A percentile compares a stretch with the other conserved stretches of the same genome.
phyloP scores from a whole-genome alignment of 2,329 filamentous ascomycete genomes.

The Elsinoe batatas region DNA sequence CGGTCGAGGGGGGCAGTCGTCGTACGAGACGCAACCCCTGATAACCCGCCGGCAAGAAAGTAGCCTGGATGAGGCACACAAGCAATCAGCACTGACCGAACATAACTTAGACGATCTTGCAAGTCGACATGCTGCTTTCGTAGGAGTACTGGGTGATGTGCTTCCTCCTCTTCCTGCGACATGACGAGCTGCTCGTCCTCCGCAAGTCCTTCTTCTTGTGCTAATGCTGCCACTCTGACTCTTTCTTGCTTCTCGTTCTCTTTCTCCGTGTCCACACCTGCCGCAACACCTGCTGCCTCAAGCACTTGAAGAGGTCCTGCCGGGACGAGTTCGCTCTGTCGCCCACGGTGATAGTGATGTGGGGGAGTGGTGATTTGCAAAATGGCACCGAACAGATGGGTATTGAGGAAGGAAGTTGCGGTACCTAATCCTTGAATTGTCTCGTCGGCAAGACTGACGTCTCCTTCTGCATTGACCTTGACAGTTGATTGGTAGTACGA shows the following conservation, averaged over 20 bases:
- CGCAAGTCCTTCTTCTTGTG: slow-evolving; percentile 13
- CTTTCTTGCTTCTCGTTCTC: slow-evolving; percentile 6
- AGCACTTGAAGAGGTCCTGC: slow-evolving; percentile 13
- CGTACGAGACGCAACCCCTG: slow-evolving; percentile 89
- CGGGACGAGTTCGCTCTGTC: slow-evolving; percentile 4
- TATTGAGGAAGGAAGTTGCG: slow-evolving; percentile 50
- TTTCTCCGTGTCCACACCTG: slow-evolving; percentile 1
- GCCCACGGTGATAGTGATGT: slow-evolving; percentile 13
- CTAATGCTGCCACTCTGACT: slow-evolving; percentile 5
- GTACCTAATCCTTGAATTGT: slow-evolving; percentile 91
- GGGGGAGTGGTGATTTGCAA: slow-evolving; percentile 53
- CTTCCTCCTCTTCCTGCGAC: slow-evolving; percentile 14
- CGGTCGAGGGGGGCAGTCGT: slow-evolving; percentile 93
- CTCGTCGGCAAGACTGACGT: slow-evolving; percentile 85
- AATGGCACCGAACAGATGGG: slow-evolving; percentile 66
- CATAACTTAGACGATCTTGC: slow-evolving; percentile 4
- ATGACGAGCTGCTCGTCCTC: slow-evolving; percentile 11
- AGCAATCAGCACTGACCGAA: slow-evolving; percentile 39
- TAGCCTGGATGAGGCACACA: slow-evolving; percentile 83
- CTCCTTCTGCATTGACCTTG: slow-evolving; percentile 85
- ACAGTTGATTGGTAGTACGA: slow-evolving; percentile 87
- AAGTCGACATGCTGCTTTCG: slow-evolving; percentile 13
- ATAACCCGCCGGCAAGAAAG: slow-evolving; percentile 89
- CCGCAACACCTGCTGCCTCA: background rate
- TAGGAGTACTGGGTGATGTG: slow-evolving; percentile 14